Base-by-base conservation (phyloP, 306 rosid genomes). In the Trifolium subterraneum region DNA sequence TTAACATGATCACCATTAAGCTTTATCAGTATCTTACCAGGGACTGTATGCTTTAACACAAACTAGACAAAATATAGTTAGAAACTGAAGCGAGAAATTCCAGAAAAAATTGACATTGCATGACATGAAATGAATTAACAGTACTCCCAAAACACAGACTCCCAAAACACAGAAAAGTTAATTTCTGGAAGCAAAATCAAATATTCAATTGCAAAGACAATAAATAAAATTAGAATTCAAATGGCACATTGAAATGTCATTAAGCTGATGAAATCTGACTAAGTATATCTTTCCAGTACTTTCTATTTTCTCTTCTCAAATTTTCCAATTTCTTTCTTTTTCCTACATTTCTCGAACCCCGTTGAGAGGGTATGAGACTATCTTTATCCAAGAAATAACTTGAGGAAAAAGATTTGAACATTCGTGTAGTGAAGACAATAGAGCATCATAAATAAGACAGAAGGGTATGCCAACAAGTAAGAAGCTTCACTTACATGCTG, bases 401-500 rank as follows among this genome's bases (percentile, higher is more conserved):
- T 11, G 33, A 65, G 18, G 41, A 22, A 33, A 35, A 38, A 41
- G 9, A 16, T 12, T 15, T 12, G 10, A 61, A 51, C 58, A 47
- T 71, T n/a, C 33, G 38, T 59, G 56, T 20, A 29, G 23, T 48
- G 68, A 68, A 77, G 72, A 50, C 48, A 16, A 54, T 36, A 29
- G 63, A 67, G 31, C 33, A 42, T 33, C 33, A 23, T 56, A 56
- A 59, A 27, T 27, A 39, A 39, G 55, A 66, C 54, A 41, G 14
- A 22, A 8, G 25, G 22, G 31, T 8, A 44, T 15, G 25, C 25
- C 51, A 64, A 55, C 23, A 69, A 56, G 70, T 41, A 81, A 80
- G 68, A 36, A 81, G 83, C 64, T 72, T 79, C 74, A 58, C 89
- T 81, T 86, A 90, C 97, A 80, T 78, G 86, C 89, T 45, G 86